Base-by-base conservation (phyloP, 306 rosid species). In the Herpetospermum pedunculosum region DNA sequence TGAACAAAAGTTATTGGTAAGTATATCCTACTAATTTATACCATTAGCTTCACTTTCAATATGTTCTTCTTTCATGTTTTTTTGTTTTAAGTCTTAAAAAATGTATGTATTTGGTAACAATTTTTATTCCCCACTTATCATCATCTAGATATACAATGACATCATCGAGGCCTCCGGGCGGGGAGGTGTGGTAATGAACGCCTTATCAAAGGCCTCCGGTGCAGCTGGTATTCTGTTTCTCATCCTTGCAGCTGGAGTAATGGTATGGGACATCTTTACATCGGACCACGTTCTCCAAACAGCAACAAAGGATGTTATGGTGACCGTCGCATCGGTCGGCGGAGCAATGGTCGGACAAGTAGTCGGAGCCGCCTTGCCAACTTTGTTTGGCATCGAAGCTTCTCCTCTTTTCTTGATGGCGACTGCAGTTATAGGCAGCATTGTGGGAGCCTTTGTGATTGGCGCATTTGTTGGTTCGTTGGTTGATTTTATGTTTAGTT, bases 211-310 rank as follows among this genome's bases (percentile, higher is more conserved):
- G 9, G 14, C 25, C 7, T 18, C 71, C 1, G 48, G 71, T 15
- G 47, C 14, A 19, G 48, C 71, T 0, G 71, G 71, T 1, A 19
- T 64, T 37, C 0, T 23, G 15, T 43, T 64, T 26, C 71, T 64
- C 18, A 37, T 64, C 6, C 29, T 64, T 0, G 43, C 25, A 0
- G 18, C 71, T 1, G 71, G 46, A 0, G 2, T 64, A 13, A 64
- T 64, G 29, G 71, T 64, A 9, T 64, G 71, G 71, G 71, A 64
- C 30, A 64, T 64, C 23, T 64, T 64, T 37, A 37, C 71, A 8
- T 4, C 71, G 1, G 71, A 37, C 0, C 48, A 64, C 25, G 8
- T 64, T 15, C 4, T 64, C 6, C n/a, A 64, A 38, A 64, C 48
- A 38, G n/a, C 18, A 4, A 37, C 48, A n/a, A 43, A 11, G 3